Base-by-base conservation (phyloP, 1,284 basidiomycete genomes). In the Porodaedalea pini region DNA sequence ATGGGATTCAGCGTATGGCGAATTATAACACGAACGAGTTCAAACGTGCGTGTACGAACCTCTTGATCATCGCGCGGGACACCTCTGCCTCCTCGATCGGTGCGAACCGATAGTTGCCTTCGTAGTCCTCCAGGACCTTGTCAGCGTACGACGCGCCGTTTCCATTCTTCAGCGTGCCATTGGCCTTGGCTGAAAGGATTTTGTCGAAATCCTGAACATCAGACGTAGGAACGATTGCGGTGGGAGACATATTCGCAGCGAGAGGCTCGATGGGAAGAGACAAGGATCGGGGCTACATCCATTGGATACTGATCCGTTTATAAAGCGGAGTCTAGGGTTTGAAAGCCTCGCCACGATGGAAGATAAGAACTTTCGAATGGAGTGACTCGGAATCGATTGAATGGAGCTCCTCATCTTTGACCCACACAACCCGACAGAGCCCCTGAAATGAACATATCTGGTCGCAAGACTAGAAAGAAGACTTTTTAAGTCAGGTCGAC, bases 21-120 rank as follows among this genome's bases (percentile, higher is more conserved):
- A 8, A n/a, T 17, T 29, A 15, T n/a, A 19, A 34, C 15, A 15
- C 29, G 3, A 31, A 31, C 29, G 32, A 36, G 17, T 23, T 31
- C 11, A 15, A 51, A 4, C 3, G 37, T 41, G 40, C 8, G n/a
- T 21, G 27, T 39, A 6, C 29, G 32, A n/a, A 87, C 81, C 88
- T 73, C 71, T 83, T 86, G 66, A 88, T 88, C 88, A 90, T 91
- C 44, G 88, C 88, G 40, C 88, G 76, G 29, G 86, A 84, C 3
- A 90, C 88, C 63, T 89, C 81, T 3, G 86, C 82, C 72, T 90
- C 89, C 67, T 86, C 79, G 61, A 88, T 87, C 3, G 85, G 85
- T 3, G 86, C 86, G 62, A 88, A 89, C 41, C 75, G 77, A 71
- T 88, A 89, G 58, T 78, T 69, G 41, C 84, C 85, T 31, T 78